Conservation (phyloP, 805 yeast genomes). For the Teunomyces atbi region DNA sequence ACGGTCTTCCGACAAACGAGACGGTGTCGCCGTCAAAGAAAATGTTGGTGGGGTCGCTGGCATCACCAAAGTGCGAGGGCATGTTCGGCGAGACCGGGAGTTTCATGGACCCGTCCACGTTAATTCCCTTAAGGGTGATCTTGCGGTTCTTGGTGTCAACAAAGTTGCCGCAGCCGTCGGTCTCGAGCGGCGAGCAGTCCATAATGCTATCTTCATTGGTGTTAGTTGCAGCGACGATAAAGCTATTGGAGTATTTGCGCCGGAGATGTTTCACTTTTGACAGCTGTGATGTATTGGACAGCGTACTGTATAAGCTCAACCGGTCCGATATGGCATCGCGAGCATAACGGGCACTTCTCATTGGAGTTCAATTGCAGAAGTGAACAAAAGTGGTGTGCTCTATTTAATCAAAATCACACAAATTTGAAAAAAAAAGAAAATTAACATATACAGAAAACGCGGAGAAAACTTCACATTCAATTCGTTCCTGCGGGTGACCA, state of each 20-base stretch:
- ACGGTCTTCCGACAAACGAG: conserved; percentile 82
- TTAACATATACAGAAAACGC: not conserved
- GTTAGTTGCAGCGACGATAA: conserved; percentile 13
- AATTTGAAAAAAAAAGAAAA: not conserved
- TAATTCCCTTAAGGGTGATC: conserved; percentile 74
- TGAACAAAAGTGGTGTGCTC: not conserved
- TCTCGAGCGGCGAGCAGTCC: conserved; percentile 21
- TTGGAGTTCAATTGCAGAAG: conserved; percentile 1
- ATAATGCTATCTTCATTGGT: conserved; percentile 8
- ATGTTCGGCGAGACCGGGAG: conserved; percentile 59
- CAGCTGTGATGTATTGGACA: conserved; percentile 21
- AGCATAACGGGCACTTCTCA: conserved; percentile 24
- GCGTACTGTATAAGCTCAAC: conserved; percentile 27
- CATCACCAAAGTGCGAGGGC: conserved; percentile 40
- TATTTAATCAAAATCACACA: not conserved
- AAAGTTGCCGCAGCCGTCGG: conserved; percentile 57
- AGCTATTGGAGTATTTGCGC: conserved; percentile 17
- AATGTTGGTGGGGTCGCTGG: conserved; percentile 35
- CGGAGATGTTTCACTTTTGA: conserved; percentile 29
- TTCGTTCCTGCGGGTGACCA: not conserved
- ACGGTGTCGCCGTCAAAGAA: conserved; percentile 73
- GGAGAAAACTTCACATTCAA: not conserved
- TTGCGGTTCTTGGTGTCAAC: conserved; percentile 56
- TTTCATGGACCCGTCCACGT: conserved; percentile 73
- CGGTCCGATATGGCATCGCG: conserved; percentile 32